A percentile compares a stretch with the other conserved stretches of the same genome.
These are phyloP conservation scores for Pisolithus orientalis DNA, from an alignment of 768 basidiomycete species.

Conservation along the genomic window DNA sequence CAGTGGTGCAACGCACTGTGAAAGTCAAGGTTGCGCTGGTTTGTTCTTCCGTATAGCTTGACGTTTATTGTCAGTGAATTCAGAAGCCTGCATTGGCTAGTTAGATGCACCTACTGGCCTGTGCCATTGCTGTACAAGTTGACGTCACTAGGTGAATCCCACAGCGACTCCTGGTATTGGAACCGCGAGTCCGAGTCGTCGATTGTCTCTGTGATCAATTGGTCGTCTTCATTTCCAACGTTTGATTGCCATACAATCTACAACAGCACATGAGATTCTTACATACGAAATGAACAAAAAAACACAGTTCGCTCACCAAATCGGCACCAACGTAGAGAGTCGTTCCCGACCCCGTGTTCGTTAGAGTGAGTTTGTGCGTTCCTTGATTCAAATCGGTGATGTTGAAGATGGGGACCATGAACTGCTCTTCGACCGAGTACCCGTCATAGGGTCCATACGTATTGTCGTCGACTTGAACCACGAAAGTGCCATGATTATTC, in stretches of 20 bases:
- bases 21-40: slow-evolving; percentile 35
- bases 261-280: neutral
- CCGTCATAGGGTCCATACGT: slow-evolving; percentile 27
- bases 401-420: slow-evolving; percentile 39
- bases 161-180: slow-evolving; percentile 28
- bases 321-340: slow-evolving; percentile 38
- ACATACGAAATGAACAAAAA: neutral
- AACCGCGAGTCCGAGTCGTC: slow-evolving; percentile 35
- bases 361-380: slow-evolving; percentile 30
- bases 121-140: slow-evolving; percentile 37
- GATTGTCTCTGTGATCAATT: slow-evolving; percentile 14
- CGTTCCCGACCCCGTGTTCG: slow-evolving; percentile 28
- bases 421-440: slow-evolving; percentile 17
- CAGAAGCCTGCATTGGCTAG: too few species aligned
- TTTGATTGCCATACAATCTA: slow-evolving; percentile 25
- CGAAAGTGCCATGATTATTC: slow-evolving; percentile 39
- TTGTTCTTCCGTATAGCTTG: slow-evolving; percentile 28
- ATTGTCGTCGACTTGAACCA: slow-evolving; percentile 35
- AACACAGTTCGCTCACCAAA: slow-evolving; percentile 25
- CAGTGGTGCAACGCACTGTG: slow-evolving; percentile 24
- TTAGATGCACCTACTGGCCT: slow-evolving; percentile 29
- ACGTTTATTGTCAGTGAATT: neutral
- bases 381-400: slow-evolving; percentile 25
- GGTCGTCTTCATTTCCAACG: slow-evolving; percentile 11
- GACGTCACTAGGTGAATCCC: slow-evolving; percentile 28